phyloP scores from a whole-genome alignment of 352 stramenopile species.

The Poterioochromonas sp. region DNA sequence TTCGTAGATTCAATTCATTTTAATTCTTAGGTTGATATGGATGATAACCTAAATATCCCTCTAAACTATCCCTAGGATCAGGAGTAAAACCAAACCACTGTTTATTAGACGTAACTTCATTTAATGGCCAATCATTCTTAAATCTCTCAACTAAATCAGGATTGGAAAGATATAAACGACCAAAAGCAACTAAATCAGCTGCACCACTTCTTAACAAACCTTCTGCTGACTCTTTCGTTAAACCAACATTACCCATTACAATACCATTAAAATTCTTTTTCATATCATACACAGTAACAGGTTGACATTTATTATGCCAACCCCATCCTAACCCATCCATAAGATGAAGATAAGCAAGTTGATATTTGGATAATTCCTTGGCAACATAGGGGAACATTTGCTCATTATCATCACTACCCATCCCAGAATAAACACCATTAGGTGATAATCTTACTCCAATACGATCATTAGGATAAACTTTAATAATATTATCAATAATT shows the following conservation, averaged over 20 bases:
- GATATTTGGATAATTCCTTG: not conserved
- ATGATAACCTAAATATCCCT: not conserved
- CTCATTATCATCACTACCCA: not conserved
- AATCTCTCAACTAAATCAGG: not conserved
- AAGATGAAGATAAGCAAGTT: not conserved
- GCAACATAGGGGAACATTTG: not conserved
- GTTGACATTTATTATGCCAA: not conserved
- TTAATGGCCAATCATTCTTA: not conserved
- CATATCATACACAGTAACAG: not conserved
- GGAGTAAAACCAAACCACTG: not conserved
- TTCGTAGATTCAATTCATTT: too few species aligned
- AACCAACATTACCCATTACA: slow-evolving; percentile 18
- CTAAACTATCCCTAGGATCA: not conserved
- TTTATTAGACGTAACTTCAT: not conserved
- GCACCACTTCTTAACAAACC: not conserved
- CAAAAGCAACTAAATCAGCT: slow-evolving; percentile 7
- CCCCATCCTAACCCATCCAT: not conserved
- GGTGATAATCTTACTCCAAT: not conserved
- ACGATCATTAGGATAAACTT: slow-evolving; percentile 6
- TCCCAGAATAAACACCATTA: not conserved
- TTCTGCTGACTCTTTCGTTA: not conserved
- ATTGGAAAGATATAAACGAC: not conserved
- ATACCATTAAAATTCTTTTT: not conserved
- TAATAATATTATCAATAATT: slow-evolving; percentile 53
- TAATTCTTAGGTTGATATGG: too few species aligned